Evolutionary conservation across 208 protist genomes (phyloP).

Genomic region (Lotmaria passim): DNA sequence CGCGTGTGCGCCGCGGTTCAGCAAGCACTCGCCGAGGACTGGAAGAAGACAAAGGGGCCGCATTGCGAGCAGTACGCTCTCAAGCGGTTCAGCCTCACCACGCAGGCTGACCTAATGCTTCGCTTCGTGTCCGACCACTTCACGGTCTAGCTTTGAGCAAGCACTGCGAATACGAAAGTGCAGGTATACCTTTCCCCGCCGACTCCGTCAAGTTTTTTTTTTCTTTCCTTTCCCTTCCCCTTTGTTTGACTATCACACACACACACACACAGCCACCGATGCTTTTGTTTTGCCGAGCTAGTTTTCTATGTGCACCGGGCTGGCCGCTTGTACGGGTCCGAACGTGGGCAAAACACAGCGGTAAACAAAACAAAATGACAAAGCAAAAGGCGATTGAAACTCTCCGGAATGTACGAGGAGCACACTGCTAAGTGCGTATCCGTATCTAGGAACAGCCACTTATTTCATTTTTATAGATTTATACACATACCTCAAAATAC

Average conservation of each 20-base stretch:
- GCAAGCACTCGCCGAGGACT: slow-evolving; percentile 67
- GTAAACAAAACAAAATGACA: not conserved
- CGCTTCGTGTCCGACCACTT: slow-evolving; percentile 57
- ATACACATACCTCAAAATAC: no score
- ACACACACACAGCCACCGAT: not conserved
- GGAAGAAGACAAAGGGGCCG: slow-evolving; percentile 74
- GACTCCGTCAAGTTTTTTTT: not conserved
- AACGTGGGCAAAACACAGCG: slow-evolving; percentile 5
- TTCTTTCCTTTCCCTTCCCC: not conserved
- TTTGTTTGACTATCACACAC: not conserved
- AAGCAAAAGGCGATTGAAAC: not conserved
- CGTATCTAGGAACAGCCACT: not conserved
- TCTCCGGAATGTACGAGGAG: not conserved
- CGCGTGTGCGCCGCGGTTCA: slow-evolving; percentile 54
- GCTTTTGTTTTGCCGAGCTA: not conserved
- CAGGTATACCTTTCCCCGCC: no score
- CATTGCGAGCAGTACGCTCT: slow-evolving; percentile 61
- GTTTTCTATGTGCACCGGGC: not conserved
- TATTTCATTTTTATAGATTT: not conserved
- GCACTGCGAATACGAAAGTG: not conserved
- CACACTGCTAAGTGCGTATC: not conserved
- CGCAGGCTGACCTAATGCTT: slow-evolving; percentile 62
- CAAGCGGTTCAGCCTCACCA: slow-evolving; percentile 58
- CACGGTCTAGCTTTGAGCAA: slow-evolving; percentile 5
- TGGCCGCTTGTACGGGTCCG: not conserved